These are phyloP conservation scores for Coniochaeta prunicola DNA, from an alignment of 2,329 filamentous ascomycete genomes.

Conservation along the genomic window DNA sequence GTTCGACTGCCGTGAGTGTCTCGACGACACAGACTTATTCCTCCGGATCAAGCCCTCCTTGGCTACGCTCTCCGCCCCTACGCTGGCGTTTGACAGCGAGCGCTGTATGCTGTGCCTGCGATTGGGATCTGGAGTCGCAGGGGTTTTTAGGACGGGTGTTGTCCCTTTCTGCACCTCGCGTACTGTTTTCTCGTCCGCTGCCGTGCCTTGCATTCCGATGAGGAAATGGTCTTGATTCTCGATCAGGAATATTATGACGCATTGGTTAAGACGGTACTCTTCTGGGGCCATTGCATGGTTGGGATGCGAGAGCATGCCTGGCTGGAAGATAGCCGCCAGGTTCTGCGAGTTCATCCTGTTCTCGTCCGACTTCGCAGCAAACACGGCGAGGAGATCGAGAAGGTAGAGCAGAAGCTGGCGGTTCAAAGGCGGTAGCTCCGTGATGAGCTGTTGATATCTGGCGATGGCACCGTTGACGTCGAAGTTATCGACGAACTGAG, in stretches of 20 bases:
- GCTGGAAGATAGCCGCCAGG: conserved; percentile 93
- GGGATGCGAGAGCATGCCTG: conserved; percentile 90
- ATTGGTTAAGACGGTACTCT: conserved; percentile 92
- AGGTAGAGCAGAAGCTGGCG: conserved; percentile 93
- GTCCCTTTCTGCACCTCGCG: conserved; percentile 64
- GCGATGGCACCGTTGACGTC: conserved; percentile 69
- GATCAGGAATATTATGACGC: conserved; percentile 94
- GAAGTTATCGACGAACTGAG: conserved; percentile 67
- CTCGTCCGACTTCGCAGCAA: conserved; percentile 91
- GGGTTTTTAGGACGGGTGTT: conserved; percentile 46
- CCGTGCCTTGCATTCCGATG: conserved; percentile 97
- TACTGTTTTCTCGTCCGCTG: conserved; percentile 75
- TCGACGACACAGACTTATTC: conserved; percentile 90
- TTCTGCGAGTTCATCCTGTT: conserved; percentile 97
- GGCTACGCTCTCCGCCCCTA: conserved; percentile 77
- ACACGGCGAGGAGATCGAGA: conserved; percentile 89
- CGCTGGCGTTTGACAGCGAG: conserved; percentile 82
- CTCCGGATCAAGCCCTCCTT: conserved; percentile 73
- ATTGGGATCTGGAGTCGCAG: conserved; percentile 41
- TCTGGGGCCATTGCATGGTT: conserved; percentile 90
- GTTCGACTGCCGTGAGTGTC: conserved; percentile 69
- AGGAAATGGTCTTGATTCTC: conserved; percentile 98
- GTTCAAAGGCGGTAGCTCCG: conserved; percentile 85
- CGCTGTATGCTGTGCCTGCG: conserved; percentile 56
- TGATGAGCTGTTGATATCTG: conserved; percentile 84